Conservation (phyloP, 202 grass and related monocot species). For the Carex arenaria region DNA sequence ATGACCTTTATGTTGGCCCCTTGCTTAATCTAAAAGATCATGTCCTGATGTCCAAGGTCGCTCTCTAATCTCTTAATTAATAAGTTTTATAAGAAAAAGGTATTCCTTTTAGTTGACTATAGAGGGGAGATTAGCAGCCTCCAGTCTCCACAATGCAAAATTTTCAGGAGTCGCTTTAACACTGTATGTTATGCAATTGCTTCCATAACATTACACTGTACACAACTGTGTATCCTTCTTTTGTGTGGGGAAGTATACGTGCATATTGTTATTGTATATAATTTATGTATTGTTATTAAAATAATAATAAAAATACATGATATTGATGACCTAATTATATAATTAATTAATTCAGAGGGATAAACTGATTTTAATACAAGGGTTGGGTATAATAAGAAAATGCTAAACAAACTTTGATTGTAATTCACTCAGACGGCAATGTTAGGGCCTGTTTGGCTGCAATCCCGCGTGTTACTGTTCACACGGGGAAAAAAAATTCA, state of each 20-base stretch:
- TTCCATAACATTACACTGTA: background rate
- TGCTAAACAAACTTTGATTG: background rate
- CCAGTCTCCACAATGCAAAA: background rate
- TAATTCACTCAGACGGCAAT: background rate
- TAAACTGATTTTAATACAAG: background rate
- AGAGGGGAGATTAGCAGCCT: background rate
- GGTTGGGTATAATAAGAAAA: background rate
- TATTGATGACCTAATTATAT: background rate
- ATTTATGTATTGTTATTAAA: background rate
- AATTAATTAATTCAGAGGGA: background rate
- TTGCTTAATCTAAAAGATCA: background rate
- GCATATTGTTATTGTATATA: background rate
- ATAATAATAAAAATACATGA: background rate
- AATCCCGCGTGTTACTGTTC: too few relatives aligned
- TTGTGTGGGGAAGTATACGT: too few relatives aligned
- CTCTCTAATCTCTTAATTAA: background rate
- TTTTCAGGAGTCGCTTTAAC: conserved; percentile 3
- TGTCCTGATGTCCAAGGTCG: background rate
- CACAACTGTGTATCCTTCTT: background rate
- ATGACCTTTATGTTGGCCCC: background rate
- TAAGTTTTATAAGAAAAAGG: background rate
- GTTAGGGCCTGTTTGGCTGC: too few relatives aligned
- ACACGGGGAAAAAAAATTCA: too few relatives aligned
- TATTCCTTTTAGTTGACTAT: background rate
- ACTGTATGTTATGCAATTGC: background rate